Evolutionary conservation across 495 filamentous ascomycete genomes (phyloP), one percentile per base, ranked within the genome.

Genomic region (Neurospora sp.): DNA sequence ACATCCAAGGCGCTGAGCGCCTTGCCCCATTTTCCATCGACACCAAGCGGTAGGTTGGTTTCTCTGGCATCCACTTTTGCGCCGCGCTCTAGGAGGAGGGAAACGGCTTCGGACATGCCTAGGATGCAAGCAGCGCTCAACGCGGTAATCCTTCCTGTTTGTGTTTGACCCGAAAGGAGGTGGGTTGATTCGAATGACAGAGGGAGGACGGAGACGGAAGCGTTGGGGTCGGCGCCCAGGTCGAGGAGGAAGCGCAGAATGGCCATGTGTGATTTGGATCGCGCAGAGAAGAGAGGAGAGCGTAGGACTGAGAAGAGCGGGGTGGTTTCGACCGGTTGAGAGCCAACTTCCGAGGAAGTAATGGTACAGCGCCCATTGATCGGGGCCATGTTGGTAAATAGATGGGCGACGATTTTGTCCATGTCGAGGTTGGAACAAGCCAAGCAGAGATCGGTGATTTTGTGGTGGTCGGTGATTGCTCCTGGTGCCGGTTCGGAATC

Each of bases 161-260:
- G 16, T 14, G 68, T 3, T 9, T 31, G 53, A 0, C 1, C 27
- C 0, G 27, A 35, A 4, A 61, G 6, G 2, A 35, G 6, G 2
- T 14, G 22, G 5, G 53, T 7, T 0, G 22, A 61, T 8, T 59
- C 53, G 53, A 31, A 35, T 35, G 53, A 35, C 0, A 65, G 53
- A 7, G 53, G 53, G 12, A 14, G 12, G 14, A 37, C 0, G 27
- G 53, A 35, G 8, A 53, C 40, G 1, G 40, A 69, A 1, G 65
- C 48, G 22, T 79, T 75, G 0, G 74, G 68, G n/a, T 79, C 73
- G 0, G 78, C 78, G 4, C 78, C 78, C 41, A 73, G 20, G 31
- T 78, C 78, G 0, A 79, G 74, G 0, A 79, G 40, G 22, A 79
- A 70, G 0, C 44, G n/a, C n/a, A n/a, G n/a, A n/a, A n/a, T n/a